phyloP scores from a whole-genome alignment of 2,329 filamentous ascomycete species.

The Exophiala sp. region DNA sequence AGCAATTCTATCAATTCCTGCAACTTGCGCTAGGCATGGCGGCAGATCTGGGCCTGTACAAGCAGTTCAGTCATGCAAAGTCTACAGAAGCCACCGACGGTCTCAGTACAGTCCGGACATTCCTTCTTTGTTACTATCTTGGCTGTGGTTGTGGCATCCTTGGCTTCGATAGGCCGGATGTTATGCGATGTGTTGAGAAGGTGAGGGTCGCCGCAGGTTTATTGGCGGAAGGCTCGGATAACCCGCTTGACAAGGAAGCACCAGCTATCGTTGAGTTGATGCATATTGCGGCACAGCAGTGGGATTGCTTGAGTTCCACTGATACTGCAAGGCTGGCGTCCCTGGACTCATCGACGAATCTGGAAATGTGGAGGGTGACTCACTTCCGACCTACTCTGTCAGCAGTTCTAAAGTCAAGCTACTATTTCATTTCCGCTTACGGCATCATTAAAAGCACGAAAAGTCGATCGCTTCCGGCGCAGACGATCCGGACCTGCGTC shows the following conservation, averaged over 20 bases:
- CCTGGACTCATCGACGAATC: not conserved
- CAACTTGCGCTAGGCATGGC: constrained; percentile 34
- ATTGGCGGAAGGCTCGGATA: not conserved
- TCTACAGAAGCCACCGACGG: not conserved
- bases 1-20: constrained; percentile 34
- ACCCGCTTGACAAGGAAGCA: constrained; percentile 6
- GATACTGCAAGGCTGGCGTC: not conserved
- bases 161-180: constrained; percentile 16
- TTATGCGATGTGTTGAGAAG: constrained; percentile 13
- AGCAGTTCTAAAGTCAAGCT: constrained; percentile 3
- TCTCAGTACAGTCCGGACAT: constrained; percentile 8
- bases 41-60: constrained; percentile 30
- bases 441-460: constrained; percentile 7
- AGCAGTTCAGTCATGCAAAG: not conserved
- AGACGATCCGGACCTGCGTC: not conserved
- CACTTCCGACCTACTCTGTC: not conserved
- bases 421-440: constrained; percentile 13
- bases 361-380: constrained; percentile 1
- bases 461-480: not conserved
- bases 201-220: constrained; percentile 6
- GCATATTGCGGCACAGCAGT: constrained; percentile 5
- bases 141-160: constrained; percentile 12
- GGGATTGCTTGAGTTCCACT: not conserved
- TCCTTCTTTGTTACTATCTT: constrained; percentile 20
- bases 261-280: constrained; percentile 9